Conservation (phyloP, 805 yeast species). For the Nakazawaea sp. region DNA sequence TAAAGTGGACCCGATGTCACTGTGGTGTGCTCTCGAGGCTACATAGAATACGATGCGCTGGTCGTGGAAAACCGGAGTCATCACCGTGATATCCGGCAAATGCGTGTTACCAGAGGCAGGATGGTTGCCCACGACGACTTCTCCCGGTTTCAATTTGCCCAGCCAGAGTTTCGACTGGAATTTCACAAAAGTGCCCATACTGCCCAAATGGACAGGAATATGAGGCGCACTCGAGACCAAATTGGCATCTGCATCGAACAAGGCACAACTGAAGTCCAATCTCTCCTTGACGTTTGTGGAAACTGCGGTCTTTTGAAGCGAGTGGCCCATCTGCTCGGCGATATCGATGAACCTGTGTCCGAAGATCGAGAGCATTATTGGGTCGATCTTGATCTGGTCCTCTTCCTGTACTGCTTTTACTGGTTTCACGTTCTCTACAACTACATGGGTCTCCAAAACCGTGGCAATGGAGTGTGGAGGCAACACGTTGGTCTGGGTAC, state of each 20-base stretch:
- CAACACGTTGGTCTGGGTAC: conserved; percentile 73
- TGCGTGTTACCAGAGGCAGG: conserved; percentile 87
- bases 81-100: conserved; percentile 85
- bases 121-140: conserved; percentile 71
- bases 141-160: conserved; percentile 61
- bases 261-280: conserved; percentile 78
- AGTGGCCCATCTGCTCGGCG: conserved; percentile 85
- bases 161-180: conserved; percentile 62
- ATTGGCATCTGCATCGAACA: conserved; percentile 71
- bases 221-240: conserved; percentile 86
- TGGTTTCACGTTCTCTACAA: conserved; percentile 27
- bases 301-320: conserved; percentile 72
- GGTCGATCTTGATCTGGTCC: conserved; percentile 41
- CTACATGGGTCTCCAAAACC: conserved; percentile 55
- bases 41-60: conserved; percentile 70
- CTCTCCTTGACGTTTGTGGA: conserved; percentile 82
- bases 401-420: conserved; percentile 3
- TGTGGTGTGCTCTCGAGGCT: conserved; percentile 94
- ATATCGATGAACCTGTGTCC: conserved; percentile 85
- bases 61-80: conserved; percentile 79
- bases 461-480: conserved; percentile 56
- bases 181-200: conserved; percentile 76
- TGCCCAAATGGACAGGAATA: conserved; percentile 80
- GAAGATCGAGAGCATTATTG: conserved; percentile 68
- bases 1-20: conserved; percentile 87